Base-by-base conservation (phyloP, 2,329 filamentous ascomycete genomes). In the Sporothrix curviconia region DNA sequence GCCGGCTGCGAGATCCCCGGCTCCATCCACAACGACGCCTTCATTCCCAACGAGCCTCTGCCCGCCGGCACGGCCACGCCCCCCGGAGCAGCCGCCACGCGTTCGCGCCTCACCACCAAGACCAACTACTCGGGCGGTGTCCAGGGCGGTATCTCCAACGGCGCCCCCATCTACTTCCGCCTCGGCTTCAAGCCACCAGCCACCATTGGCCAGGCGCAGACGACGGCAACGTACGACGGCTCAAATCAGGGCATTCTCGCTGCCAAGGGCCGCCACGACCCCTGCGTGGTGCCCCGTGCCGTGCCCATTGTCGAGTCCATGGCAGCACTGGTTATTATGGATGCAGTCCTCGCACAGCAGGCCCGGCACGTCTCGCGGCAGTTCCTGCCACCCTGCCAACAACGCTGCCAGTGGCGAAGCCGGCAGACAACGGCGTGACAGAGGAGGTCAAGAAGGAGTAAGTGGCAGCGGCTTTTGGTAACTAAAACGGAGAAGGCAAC, bases 71-170 rank as follows among this genome's bases (percentile, higher is more conserved):
- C 74, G 34, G 76, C 73, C 2, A 77, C 76, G 15, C 72, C 73
- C 12, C 68, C 70, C 24, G 72, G 73, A 32, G 72, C 73, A 22
- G 77, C 77, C 30, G 71, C 78, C 15, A 72, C 75, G 30, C 74
- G 76, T 59, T 83, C 87, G 17, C 80, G 78, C 61, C 80, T 96
- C 55, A 86, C 85, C 8, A 96, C 92, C 57, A 89, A 87, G 76
- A 96, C 92, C 25, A 97, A 97, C 78, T 91, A 96, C 78, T 92
- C 87, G 2, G 92, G 92, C 12, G 94, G 92, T 62, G 90, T 97
- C 65, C 92, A 97, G 76, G 94, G 92, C 43, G 92, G 92, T 54
- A 97, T 97, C 73, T 87, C 88, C 52, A 97, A 97, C 72, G 94
- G 92, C 58, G 89, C 90, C 37, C 87, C 86, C 59, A 90, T 97